Percentiles rank a stretch among this genome's conserved stretches.
phyloP scores from a whole-genome alignment of 345 rosid species.

The Orychophragmus violaceus region DNA sequence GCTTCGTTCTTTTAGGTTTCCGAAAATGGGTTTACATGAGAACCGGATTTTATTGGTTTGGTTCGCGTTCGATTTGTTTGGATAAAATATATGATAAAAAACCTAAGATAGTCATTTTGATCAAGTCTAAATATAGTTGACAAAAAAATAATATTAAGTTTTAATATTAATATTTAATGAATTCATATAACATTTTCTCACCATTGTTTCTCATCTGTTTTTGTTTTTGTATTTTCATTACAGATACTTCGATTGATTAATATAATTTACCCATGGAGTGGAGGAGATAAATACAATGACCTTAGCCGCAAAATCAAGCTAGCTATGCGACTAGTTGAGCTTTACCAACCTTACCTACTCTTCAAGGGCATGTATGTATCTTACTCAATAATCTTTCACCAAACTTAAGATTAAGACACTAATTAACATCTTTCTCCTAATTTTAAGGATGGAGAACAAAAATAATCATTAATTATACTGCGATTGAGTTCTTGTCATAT shows the following conservation, averaged over 20 bases:
- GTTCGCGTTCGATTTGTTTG: too few relatives aligned
- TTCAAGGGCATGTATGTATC: slow-evolving; percentile 73
- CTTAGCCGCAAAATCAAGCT: slow-evolving; percentile 32
- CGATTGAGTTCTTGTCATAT: not conserved
- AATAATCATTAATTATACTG: not conserved
- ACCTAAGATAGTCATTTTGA: too few relatives aligned
- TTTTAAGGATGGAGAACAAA: not conserved
- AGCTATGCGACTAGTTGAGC: slow-evolving; percentile 64
- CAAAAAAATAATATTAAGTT: too few relatives aligned
- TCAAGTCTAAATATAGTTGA: too few relatives aligned
- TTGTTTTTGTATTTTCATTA: not conserved
- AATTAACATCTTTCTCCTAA: not conserved
- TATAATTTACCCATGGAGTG: slow-evolving; percentile 31
- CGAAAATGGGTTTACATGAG: too few relatives aligned
- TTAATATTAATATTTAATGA: too few relatives aligned
- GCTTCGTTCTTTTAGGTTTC: too few relatives aligned
- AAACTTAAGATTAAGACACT: not conserved
- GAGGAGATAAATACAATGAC: slow-evolving; percentile 28
- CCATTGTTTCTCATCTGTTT: not conserved
- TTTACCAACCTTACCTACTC: slow-evolving; percentile 82
- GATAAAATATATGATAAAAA: too few relatives aligned
- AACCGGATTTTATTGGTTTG: too few relatives aligned
- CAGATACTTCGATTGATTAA: slow-evolving; percentile 28
- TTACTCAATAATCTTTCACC: not conserved
- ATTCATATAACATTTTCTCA: too few relatives aligned